Conservation (phyloP, 441 rosid genomes). For the Metrosideros polymorpha region DNA sequence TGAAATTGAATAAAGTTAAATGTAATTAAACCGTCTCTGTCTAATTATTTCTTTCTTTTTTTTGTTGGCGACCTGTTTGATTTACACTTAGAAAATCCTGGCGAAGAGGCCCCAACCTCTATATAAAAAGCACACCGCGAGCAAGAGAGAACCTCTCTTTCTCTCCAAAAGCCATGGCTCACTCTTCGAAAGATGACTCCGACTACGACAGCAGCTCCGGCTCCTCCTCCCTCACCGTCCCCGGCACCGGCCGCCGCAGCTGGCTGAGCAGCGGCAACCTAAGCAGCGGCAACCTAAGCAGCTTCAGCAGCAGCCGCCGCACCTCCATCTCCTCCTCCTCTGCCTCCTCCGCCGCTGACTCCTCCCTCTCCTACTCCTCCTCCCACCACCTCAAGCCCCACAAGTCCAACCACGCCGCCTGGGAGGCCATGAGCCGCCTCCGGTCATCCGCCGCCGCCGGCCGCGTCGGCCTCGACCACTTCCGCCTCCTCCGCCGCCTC, state of each 20-base stretch:
- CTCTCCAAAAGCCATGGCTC: not conserved
- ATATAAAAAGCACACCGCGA: conserved; percentile 12
- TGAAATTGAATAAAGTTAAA: too few species aligned
- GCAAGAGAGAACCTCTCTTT: not conserved
- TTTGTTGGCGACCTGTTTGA: not conserved
- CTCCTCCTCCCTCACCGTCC: conserved; percentile 49
- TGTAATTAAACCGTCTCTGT: not conserved
- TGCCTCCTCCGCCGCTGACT: conserved; percentile 20
- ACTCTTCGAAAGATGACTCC: conserved; percentile 42
- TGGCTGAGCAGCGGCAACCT: conserved; percentile 84
- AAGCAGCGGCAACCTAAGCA: conserved; percentile 45
- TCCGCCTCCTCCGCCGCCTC: conserved; percentile 58
- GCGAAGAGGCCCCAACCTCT: not conserved
- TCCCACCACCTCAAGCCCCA: conserved; percentile 52
- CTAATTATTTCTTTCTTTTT: conserved; percentile 4
- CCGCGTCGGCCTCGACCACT: conserved; percentile 65
- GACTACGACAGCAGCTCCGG: conserved; percentile 72
- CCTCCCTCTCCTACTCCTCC: conserved; percentile 12
- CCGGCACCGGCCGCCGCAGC: conserved; percentile 45
- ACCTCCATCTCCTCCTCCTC: conserved; percentile 51
- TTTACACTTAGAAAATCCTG: not conserved
- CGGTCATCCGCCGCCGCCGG: conserved; percentile 30
- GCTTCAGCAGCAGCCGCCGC: conserved; percentile 58
- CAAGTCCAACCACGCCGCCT: conserved; percentile 80
- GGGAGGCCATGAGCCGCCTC: conserved; percentile 75